Evolutionary conservation across 116 monocot genomes (phyloP).

Genomic region (Cymodocea nodosa): DNA sequence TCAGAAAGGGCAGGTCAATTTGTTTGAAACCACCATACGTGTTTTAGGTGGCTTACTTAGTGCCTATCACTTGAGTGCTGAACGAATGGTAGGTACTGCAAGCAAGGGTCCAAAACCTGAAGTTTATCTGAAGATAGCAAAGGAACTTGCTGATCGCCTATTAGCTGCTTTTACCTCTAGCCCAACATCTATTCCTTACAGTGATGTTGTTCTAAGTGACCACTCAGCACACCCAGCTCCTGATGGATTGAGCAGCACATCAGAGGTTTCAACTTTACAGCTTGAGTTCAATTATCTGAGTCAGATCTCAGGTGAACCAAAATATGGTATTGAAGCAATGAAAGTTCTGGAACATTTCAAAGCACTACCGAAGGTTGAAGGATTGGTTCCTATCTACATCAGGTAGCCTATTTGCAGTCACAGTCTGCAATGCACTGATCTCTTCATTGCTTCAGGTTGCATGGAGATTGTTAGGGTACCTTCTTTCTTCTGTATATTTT

Average conservation of each 20-base stretch:
- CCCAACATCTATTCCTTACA: conserved; percentile 87
- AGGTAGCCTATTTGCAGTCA: conserved; percentile 32
- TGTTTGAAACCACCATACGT: conserved; percentile 96
- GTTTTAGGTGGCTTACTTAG: conserved; percentile 94
- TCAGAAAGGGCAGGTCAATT: conserved; percentile 80
- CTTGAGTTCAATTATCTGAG: conserved; percentile 95
- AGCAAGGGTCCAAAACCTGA: conserved; percentile 34
- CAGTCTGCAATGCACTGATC: not conserved
- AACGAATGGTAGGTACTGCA: not conserved
- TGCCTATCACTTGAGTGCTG: conserved; percentile 33
- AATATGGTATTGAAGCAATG: conserved; percentile 69
- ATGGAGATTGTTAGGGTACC: too few relatives aligned
- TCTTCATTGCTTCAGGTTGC: too few relatives aligned
- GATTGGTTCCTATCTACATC: conserved; percentile 89
- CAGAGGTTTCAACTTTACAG: conserved; percentile 85
- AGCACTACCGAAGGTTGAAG: conserved; percentile 74
- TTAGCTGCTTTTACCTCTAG: conserved; percentile 78
- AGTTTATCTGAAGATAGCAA: conserved; percentile 47
- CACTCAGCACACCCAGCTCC: conserved; percentile 76
- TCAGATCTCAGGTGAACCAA: conserved; percentile 63
- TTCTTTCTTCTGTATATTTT: too few relatives aligned
- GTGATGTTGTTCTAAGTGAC: conserved; percentile 79
- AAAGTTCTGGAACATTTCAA: conserved; percentile 84
- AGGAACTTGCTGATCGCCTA: conserved; percentile 57
- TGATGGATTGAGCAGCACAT: conserved; percentile 86